A percentile compares a stretch with the other conserved stretches of the same genome.
Conservation (phyloP, 2,329 filamentous ascomycete species). For the Aspergillus pseudoviridinutans region DNA sequence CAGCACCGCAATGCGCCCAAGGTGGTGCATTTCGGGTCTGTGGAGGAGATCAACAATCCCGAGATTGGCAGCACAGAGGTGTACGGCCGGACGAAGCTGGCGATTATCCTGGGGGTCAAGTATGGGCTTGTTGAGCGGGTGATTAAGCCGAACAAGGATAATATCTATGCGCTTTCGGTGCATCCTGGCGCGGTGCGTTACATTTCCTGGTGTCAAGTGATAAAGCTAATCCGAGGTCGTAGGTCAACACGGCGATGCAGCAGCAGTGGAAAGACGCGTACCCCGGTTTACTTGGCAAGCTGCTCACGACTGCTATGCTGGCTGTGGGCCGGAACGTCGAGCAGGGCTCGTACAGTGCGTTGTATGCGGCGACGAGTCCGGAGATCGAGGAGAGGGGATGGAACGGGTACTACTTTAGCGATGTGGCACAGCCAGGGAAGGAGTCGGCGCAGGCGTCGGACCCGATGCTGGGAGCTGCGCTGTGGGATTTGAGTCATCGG, state of each 20-base stretch:
- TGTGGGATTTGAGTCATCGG: slow-evolving; percentile 41
- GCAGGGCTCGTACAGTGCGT: slow-evolving; percentile 43
- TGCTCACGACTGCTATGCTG: slow-evolving; percentile 35
- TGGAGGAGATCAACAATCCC: slow-evolving; percentile 43
- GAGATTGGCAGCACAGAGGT: slow-evolving; percentile 31
- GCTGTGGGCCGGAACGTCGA: slow-evolving; percentile 35
- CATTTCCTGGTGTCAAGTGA: no score
- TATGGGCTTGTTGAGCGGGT: slow-evolving; percentile 41
- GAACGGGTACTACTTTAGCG: slow-evolving; percentile 44
- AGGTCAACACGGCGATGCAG: slow-evolving; percentile 46
- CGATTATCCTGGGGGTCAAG: slow-evolving; percentile 43
- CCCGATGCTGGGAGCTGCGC: slow-evolving; percentile 31
- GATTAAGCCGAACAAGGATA: slow-evolving; percentile 41
- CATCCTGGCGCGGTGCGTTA: slow-evolving; percentile 33
- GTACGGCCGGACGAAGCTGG: slow-evolving; percentile 43
- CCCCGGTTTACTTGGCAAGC: slow-evolving; percentile 38
- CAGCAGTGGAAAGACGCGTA: slow-evolving; percentile 47
- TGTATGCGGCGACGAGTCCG: slow-evolving; percentile 42
- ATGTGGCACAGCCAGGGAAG: slow-evolving; percentile 37
- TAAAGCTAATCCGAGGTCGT: no score
- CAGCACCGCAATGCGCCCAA: slow-evolving; percentile 39
- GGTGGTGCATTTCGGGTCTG: slow-evolving; percentile 34
- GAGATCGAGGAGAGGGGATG: slow-evolving; percentile 41
- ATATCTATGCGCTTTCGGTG: slow-evolving; percentile 40
- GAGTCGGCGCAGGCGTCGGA: slow-evolving; percentile 40